Evolutionary conservation across 2,329 filamentous ascomycete genomes (phyloP), one percentile per base, ranked within the genome.

Genomic region (Trichoderma sp.): DNA sequence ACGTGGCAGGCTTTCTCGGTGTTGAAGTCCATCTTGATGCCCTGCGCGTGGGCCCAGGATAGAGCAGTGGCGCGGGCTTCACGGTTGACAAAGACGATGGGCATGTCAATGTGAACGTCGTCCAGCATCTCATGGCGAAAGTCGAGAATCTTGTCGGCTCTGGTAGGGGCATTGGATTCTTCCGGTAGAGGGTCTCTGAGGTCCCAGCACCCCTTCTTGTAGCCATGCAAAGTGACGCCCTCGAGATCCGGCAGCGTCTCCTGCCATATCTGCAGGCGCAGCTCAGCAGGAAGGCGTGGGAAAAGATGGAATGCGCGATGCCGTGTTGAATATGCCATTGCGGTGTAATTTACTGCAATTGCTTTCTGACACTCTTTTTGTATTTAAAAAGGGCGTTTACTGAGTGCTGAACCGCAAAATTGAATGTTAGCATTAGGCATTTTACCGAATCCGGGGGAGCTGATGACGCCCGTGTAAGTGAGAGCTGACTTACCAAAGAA

Each of bases 181-280:
- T n/a, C 35, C 10, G 33, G 21, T 13, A 55, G 33, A 24, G 19
- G 16, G 0, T 21, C 47, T 8, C 40, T 19, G 5, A 37, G 61
- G 24, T 24, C 49, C 61, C 61, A 64, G 49, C 52, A 64, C 31
- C 49, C 61, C 2, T 43, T 43, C 24, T 43, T 40, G 24, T 56
- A 64, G 33, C 8, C 55, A 52, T 64, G 24, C 35, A 64, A 19
- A 29, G 61, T 56, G 33, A 64, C 55, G 49, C 49, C 24, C 24
- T 64, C 49, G 5, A 56, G 33, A 13, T 43, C 61, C n/a, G 61
- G 49, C 61, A 64, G 14, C 49, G 33, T 43, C 24, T 43, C 11
- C 3, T 4, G 49, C 61, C 61, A 64, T 14, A 64, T 64, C 19
- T 56, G 14, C 35, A 56, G 14, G 61, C 61, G 61, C 19, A 64